Base-by-base conservation (phyloP, 768 basidiomycete genomes). In the Rhodotorula paludigena region DNA sequence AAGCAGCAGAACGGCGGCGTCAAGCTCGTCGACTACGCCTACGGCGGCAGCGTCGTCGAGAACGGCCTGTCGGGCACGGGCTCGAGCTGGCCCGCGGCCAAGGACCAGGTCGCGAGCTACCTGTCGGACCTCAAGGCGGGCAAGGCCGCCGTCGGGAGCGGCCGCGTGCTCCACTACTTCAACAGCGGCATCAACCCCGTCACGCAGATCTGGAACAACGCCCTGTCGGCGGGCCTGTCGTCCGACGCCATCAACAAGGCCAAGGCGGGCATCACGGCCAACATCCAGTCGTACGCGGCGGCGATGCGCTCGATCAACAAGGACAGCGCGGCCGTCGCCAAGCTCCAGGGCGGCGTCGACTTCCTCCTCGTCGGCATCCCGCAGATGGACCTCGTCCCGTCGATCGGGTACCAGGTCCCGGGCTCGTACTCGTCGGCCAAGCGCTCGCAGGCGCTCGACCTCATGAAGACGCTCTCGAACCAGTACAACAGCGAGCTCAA, bases 351-450 rank as follows among this genome's bases (percentile, higher is more conserved):
- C 51, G 64, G 53, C 20, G 23, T 21, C 30, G 70, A 72, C 45
- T 72, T 16, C 45, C 49, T 72, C 42, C 11, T 72, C 44, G 70
- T 64, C 45, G 70, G 70, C 21, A 64, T 72, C 38, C 70, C 70
- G 7, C 49, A 60, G 11, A 51, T 72, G 30, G 70, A 72, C 38
- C 33, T 72, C 49, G 66, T 72, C 23, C 70, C 70, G 15, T 55
- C 56, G 9, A 42, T 62, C 33, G 45, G 16, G 1, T 18, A 41
- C 41, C 60, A 63, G 32, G 44, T 68, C 35, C 35, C 66, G 18
- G 59, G 52, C 1, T 35, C 54, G 11, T 56, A 56, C 32, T 58
- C 58, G 36, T 28, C 48, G 11, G 33, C 41, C 20, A 21, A 48
- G 38, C 47, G 47, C 12, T 15, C 38, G 10, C 59, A 57, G 18